Evolutionary conservation across 2,329 filamentous ascomycete species (phyloP), one percentile per base, ranked within the genome.

Genomic region (Ceratocystis ficicola): DNA sequence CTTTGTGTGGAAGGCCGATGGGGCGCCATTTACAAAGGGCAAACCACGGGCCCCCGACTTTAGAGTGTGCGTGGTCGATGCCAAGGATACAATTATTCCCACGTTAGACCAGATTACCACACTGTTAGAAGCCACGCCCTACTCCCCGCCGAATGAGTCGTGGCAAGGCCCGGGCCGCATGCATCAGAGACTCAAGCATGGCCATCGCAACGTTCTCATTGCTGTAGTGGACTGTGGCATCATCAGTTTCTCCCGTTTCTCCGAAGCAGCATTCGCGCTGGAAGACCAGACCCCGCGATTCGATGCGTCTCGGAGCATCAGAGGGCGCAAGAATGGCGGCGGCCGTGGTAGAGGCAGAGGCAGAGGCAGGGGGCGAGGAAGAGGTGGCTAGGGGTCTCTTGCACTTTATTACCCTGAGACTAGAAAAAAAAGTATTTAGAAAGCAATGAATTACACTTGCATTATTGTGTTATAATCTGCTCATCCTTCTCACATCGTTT

Each of bases 221-320:
- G 94, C 92, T 0, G 83, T 97, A 1, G 91, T 96, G 44, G 94
- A 97, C 73, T 83, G 90, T 69, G 94, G 94, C 0, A 81, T 97
- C 25, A 87, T 92, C 59, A 97, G 93, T 74, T 97, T 93, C 73
- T 79, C 96, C 71, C 80, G 89, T 28, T 81, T 96, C 67, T 85
- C 83, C 1, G 91, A 97, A 77, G 86, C 85, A 10, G 86, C 86
- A 0, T 96, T 96, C 75, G 86, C 81, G 0, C 82, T 84, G 69
- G 90, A 95, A 74, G 84, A 77, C 73, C 72, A 96, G 46, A 90
- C 85, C 71, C 83, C 86, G 72, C 76, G 83, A 63, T 80, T 81
- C 69, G 67, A 68, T 63, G 32, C 46, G 10, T 48, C 55, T 20
- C 77, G 79, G 73, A 71, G 68, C 68, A 69, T 71, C 69, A 70